Base-by-base conservation (phyloP, 2,329 filamentous ascomycete genomes). In the Arthrinium puccinioides region DNA sequence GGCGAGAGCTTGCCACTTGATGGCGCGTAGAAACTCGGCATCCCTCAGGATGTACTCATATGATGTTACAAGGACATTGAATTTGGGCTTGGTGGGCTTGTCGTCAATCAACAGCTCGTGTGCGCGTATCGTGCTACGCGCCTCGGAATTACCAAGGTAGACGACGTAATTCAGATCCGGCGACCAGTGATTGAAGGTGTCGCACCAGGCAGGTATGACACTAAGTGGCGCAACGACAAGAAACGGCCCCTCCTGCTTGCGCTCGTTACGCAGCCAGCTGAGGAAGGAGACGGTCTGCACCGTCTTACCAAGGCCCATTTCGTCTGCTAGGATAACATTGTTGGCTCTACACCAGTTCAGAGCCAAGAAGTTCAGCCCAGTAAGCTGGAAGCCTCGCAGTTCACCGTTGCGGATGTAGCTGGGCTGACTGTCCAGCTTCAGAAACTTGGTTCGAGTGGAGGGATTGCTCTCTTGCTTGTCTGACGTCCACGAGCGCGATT, bases 271-370 rank as follows among this genome's bases (percentile, higher is more conserved):
- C 42, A 98, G 73, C 90, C 92, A 98, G 57, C 90, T 96, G 60
- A 98, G 83, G 59, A 97, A 97, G 0, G 90, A 82, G 20, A 98
- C 89, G 1, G 90, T 96, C 63, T 98, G 92, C 1, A 98, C 92
- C 0, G 92, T 98, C 66, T 98, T 98, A 20, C 92, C 92, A 11
- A 98, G 73, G 51, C 92, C 92, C 92, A 98, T 98, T 63, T 98
- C 92, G 57, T 98, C 92, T 33, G 92, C 92, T 37, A 98, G 74
- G 51, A 98, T 96, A 54, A 97, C 92, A 51, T 97, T 98, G 60
- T 92, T 92, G 38, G 80, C 82, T 53, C 84, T 82, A 37, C 85
- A 87, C 94, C 94, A 98, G 62, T 97, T 95, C 62, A 94, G 87
- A 31, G 87, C 87, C 44, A 98, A 70, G 61, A 96, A 98, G 65